phyloP scores from a whole-genome alignment of 2,329 filamentous ascomycete genomes.

The Lasiodiplodia theobromae region DNA sequence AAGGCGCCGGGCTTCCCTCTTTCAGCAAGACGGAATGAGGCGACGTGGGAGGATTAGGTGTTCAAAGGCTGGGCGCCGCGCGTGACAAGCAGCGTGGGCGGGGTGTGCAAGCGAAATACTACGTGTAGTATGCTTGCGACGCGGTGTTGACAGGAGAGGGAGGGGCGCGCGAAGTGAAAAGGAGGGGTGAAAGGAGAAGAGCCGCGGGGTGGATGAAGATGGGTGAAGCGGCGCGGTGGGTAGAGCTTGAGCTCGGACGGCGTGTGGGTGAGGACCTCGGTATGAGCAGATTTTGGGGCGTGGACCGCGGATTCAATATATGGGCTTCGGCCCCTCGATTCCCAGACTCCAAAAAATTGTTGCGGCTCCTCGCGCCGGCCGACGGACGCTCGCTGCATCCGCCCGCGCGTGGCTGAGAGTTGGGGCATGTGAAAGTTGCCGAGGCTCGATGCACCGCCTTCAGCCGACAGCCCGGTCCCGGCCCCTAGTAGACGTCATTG shows the following conservation, averaged over 20 bases:
- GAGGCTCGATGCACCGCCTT: slow-evolving; percentile 11
- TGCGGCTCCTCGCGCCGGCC: slow-evolving; percentile 15
- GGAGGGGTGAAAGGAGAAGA: background rate
- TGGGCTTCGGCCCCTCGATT: slow-evolving; percentile 10
- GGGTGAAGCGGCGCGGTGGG: slow-evolving; percentile 5
- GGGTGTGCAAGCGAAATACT: background rate
- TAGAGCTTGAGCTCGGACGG: slow-evolving; percentile 26
- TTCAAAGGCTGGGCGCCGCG: background rate
- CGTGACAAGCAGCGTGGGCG: background rate
- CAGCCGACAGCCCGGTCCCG: slow-evolving; percentile 1
- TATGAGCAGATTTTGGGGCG: background rate
- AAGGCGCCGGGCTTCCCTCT: slow-evolving; percentile 19
- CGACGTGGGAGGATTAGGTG: background rate
- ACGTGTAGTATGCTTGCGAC: slow-evolving; percentile 5
- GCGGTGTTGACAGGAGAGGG: background rate
- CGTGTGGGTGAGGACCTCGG: background rate
- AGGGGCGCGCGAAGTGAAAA: background rate
- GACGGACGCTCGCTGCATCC: slow-evolving; percentile 6
- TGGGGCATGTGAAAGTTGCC: slow-evolving; percentile 26
- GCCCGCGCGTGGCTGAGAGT: background rate
- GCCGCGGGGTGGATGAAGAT: background rate
- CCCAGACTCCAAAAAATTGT: slow-evolving; percentile 16
- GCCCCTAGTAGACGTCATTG: slow-evolving; percentile 10
- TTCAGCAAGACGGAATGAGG: background rate
- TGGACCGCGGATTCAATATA: background rate